These are phyloP conservation scores for Bolboschoenus planiculmis DNA, from an alignment of 176 grass and related monocot genomes.

Conservation along the genomic window DNA sequence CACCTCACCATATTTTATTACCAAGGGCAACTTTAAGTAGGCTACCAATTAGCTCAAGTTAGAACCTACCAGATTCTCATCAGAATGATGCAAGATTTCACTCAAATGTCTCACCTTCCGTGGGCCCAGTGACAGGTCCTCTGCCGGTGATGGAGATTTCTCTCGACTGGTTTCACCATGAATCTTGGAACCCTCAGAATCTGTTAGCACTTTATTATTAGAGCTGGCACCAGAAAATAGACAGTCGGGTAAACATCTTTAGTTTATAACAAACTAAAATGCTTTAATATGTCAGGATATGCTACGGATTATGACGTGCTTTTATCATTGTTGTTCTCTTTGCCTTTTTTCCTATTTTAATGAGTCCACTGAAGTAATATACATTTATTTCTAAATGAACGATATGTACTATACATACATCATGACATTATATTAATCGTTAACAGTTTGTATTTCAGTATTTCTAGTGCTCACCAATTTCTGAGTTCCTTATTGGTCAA, in stretches of 20 bases:
- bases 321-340: background rate
- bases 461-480: slow-evolving; percentile 19
- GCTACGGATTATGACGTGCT: background rate
- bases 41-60: background rate
- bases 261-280: background rate
- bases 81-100: background rate
- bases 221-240: slow-evolving; percentile 7
- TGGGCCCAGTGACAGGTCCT: background rate
- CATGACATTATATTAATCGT: background rate
- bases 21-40: background rate
- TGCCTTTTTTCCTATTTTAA: background rate
- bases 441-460: background rate
- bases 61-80: background rate
- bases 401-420: background rate
- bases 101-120: background rate
- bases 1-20: background rate
- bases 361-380: background rate
- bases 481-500: slow-evolving; percentile 27
- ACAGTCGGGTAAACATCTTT: background rate
- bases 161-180: background rate
- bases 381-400: background rate
- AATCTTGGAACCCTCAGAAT: background rate
- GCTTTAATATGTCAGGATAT: background rate
- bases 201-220: background rate
- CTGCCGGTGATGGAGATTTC: background rate